phyloP scores from a whole-genome alignment of 441 rosid genomes.

The Syzygium syzygioides region DNA sequence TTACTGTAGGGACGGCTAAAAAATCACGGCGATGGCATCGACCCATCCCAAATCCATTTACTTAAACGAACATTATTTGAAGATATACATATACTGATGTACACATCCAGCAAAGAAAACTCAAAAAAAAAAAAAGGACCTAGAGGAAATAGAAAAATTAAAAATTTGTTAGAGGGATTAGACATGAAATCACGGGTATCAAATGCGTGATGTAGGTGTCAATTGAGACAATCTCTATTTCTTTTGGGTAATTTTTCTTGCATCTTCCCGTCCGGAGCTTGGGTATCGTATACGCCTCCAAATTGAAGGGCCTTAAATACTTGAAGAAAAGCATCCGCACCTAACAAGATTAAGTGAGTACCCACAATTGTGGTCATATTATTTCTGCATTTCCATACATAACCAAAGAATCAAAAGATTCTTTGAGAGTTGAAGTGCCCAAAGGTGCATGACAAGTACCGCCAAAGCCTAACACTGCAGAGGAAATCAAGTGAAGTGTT shows the following conservation, averaged over 20 bases:
- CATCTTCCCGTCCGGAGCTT: not conserved
- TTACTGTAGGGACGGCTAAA: rapidly evolving
- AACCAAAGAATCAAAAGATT: not conserved
- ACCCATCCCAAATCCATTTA: not conserved
- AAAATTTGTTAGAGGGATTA: too few species aligned
- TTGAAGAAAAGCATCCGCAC: not conserved
- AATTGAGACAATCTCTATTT: not conserved
- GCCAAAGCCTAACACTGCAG: not conserved
- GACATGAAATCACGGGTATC: too few species aligned
- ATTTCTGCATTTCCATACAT: not conserved
- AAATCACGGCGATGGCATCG: not conserved
- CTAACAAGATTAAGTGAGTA: not conserved
- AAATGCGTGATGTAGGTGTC: too few species aligned
- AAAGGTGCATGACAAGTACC: not conserved
- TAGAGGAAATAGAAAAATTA: too few species aligned
- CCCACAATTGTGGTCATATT: not conserved
- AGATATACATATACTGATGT: not conserved
- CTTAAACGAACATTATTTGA: not conserved
- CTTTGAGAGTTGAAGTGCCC: not conserved
- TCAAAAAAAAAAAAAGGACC: not conserved
- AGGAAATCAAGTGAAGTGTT: not conserved
- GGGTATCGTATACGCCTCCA: not conserved
- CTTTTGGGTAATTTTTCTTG: not conserved
- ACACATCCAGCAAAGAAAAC: not conserved
- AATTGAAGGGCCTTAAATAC: not conserved